Conservation (phyloP, 2,329 filamentous ascomycete genomes). For the Fusarium kyushuense region DNA sequence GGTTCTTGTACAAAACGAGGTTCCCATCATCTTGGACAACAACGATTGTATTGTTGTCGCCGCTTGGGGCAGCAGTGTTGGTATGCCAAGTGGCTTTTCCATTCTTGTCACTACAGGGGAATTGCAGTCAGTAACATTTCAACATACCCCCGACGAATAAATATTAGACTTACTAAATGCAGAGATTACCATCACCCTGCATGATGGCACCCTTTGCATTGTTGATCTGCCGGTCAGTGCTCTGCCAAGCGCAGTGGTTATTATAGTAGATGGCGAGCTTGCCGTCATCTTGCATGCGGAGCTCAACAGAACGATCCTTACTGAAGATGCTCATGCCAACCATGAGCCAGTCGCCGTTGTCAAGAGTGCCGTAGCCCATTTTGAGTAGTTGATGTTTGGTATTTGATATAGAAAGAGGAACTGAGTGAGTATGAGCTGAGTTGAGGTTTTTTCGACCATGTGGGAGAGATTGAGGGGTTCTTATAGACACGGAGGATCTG, state of each 20-base stretch:
- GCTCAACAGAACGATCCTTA: conserved; percentile 13
- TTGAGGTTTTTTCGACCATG: background rate
- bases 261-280: conserved; percentile 18
- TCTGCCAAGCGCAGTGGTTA: conserved; percentile 14
- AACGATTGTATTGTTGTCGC: conserved; percentile 7
- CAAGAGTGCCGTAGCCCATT: conserved; percentile 18
- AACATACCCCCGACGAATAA: background rate
- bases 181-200: conserved; percentile 6
- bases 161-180: conserved; percentile 9
- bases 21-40: conserved; percentile 22
- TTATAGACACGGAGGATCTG: background rate
- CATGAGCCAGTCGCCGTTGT: conserved; percentile 23
- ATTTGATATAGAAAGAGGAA: background rate
- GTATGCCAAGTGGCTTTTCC: conserved; percentile 24
- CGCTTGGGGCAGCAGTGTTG: conserved; percentile 6
- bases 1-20: conserved; percentile 7
- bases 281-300: conserved; percentile 27
- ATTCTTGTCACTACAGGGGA: conserved; percentile 3
- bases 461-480: background rate
- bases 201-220: conserved; percentile 14
- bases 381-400: background rate
- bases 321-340: conserved; percentile 18
- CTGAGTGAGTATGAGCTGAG: background rate
- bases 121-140: background rate
- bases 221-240: conserved; percentile 3